phyloP scores from a whole-genome alignment of 202 grass and related monocot genomes.

The Panicum hallii region DNA sequence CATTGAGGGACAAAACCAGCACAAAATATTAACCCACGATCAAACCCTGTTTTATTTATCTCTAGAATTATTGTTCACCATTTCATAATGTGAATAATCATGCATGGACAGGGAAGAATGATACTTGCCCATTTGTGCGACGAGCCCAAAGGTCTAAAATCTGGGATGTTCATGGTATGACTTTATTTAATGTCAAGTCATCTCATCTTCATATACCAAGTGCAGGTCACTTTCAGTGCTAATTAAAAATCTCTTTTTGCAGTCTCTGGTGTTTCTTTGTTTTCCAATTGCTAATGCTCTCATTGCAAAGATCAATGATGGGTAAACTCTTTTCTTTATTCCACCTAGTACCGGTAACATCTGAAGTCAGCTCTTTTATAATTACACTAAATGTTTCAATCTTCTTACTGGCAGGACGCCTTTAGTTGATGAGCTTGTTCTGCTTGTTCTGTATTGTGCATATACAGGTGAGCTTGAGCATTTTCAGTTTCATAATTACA shows the following conservation, averaged over 20 bases:
- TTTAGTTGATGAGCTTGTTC: conserved; percentile 82
- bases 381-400: conserved; percentile 13
- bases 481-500: neutral
- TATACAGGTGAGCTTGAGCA: conserved; percentile 63
- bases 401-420: conserved; percentile 58
- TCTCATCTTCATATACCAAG: conserved; percentile 27
- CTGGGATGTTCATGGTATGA: conserved; percentile 95
- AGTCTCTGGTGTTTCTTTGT: conserved; percentile 89
- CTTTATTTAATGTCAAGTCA: neutral
- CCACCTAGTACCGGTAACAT: neutral
- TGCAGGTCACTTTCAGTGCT: conserved; percentile 6
- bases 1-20: neutral
- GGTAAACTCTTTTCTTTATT: conserved; percentile 49
- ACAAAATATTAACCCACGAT: neutral
- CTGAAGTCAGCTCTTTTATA: neutral
- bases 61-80: conserved; percentile 17
- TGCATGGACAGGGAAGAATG: conserved; percentile 93
- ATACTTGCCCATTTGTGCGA: conserved; percentile 96
- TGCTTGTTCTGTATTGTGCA: conserved; percentile 75
- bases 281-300: conserved; percentile 95
- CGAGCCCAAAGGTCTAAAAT: conserved; percentile 95
- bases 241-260: conserved; percentile 37
- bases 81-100: conserved; percentile 39
- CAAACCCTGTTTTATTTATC: conserved; percentile 29
- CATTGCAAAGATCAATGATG: conserved; percentile 81